Conservation (phyloP, 2,329 filamentous ascomycete genomes). For the Remersonia thermophila region DNA sequence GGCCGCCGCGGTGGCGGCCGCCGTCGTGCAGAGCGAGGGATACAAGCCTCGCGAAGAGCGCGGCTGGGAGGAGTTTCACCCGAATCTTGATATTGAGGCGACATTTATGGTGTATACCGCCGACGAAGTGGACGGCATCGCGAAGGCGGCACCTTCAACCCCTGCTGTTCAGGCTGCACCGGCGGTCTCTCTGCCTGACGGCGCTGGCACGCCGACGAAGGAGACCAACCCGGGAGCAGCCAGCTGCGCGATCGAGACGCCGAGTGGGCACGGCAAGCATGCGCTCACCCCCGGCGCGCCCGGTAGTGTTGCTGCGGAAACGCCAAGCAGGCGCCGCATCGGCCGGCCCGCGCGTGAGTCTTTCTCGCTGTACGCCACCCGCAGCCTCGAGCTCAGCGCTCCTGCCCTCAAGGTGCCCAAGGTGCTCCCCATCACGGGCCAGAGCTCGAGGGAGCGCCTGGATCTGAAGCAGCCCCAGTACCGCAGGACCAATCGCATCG, state of each 20-base stretch:
- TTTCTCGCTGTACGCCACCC: constrained; percentile 40
- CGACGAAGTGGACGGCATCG: constrained; percentile 71
- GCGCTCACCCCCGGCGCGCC: constrained; percentile 11
- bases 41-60: constrained; percentile 96
- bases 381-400: constrained; percentile 29
- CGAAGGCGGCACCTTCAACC: constrained; percentile 32
- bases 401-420: constrained; percentile 45
- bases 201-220: constrained; percentile 33
- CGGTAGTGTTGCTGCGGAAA: constrained; percentile 15
- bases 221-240: constrained; percentile 31
- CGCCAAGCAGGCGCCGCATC: constrained; percentile 30
- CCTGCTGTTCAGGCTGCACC: constrained; percentile 19
- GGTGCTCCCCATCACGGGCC: constrained; percentile 63
- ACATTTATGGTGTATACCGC: constrained; percentile 67
- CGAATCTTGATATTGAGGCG: constrained; percentile 79
- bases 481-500: constrained; percentile 65
- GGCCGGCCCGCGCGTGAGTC: constrained; percentile 39
- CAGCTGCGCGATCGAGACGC: constrained; percentile 29
- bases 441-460: constrained; percentile 68
- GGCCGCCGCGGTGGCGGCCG: constrained; percentile 77
- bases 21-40: constrained; percentile 81
- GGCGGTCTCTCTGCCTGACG: constrained; percentile 27
- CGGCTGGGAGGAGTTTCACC: constrained; percentile 96
- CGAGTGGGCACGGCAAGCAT: constrained; percentile 25
- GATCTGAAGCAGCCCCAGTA: constrained; percentile 67